Evolutionary conservation across 1,139 yeast species (phyloP).

Genomic region (Zygosaccharomyces pseudobailii): DNA sequence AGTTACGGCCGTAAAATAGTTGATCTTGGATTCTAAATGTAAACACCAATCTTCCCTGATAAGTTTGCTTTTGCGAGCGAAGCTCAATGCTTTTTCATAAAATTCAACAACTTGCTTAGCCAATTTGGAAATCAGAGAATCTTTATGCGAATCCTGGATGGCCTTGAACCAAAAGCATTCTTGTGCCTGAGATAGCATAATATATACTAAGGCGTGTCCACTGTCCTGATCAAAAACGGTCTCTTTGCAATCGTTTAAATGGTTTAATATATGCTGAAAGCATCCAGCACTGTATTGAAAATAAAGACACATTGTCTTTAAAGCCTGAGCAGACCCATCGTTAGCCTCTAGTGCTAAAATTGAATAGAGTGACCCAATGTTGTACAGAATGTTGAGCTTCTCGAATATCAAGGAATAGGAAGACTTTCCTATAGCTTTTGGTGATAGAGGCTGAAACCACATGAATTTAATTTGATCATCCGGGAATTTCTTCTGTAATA

Average conservation of each 20-base stretch:
- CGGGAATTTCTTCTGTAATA: conserved; percentile 42
- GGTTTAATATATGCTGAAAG: conserved; percentile 41
- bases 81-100: conserved; percentile 46
- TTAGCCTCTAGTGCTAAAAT: conserved; percentile 45
- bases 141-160: conserved; percentile 48
- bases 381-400: conserved; percentile 57
- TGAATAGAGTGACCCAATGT: conserved; percentile 62
- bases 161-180: conserved; percentile 84
- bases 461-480: conserved; percentile 48
- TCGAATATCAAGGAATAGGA: conserved; percentile 52
- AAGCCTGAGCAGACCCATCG: conserved; percentile 43
- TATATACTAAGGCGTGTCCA: conserved; percentile 38
- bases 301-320: conserved; percentile 57
- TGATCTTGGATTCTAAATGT: conserved; percentile 47
- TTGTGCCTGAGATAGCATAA: conserved; percentile 82
- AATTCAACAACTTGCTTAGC: conserved; percentile 58
- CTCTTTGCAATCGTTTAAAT: conserved; percentile 24
- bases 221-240: conserved; percentile 39
- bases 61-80: conserved; percentile 46
- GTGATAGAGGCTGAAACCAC: conserved; percentile 70
- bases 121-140: conserved; percentile 58
- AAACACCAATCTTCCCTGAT: conserved; percentile 61
- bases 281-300: conserved; percentile 73
- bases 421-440: conserved; percentile 46
- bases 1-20: conserved; percentile 68